Evolutionary conservation across 495 filamentous ascomycete genomes (phyloP).

Genomic region (Trichoderma reesei): DNA sequence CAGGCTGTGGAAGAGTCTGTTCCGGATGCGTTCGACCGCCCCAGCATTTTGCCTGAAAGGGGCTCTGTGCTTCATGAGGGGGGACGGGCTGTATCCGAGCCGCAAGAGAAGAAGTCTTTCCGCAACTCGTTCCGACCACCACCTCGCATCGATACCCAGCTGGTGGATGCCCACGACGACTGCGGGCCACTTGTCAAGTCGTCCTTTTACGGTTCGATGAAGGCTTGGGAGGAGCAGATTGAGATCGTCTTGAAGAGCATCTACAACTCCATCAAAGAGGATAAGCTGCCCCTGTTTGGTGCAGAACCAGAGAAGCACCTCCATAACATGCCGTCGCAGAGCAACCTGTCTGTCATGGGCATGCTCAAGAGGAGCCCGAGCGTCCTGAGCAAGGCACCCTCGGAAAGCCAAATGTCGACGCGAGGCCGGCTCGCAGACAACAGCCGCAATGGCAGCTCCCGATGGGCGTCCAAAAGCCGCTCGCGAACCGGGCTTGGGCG

Average conservation of each 20-base stretch:
- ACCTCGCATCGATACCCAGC: constrained; percentile 30
- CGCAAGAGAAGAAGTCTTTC: constrained; percentile 28
- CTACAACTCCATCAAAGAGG: constrained; percentile 77
- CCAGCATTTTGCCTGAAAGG: constrained; percentile 35
- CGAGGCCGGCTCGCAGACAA: constrained; percentile 62
- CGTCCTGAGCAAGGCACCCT: constrained; percentile 79
- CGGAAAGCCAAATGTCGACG: constrained; percentile 59
- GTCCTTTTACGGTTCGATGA: constrained; percentile 65
- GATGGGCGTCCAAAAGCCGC: constrained; percentile 78
- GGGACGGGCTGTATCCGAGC: constrained; percentile 28
- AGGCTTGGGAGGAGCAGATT: constrained; percentile 81
- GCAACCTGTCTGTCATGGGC: constrained; percentile 45
- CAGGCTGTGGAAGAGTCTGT: constrained; percentile 61
- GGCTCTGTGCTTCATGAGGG: constrained; percentile 21
- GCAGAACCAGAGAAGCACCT: constrained; percentile 32
- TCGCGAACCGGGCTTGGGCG: constrained; percentile 74
- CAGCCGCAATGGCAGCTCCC: constrained; percentile 46
- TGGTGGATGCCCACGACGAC: constrained; percentile 27
- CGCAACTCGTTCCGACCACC: constrained; percentile 39
- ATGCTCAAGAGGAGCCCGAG: constrained; percentile 80
- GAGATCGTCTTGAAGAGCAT: constrained; percentile 87
- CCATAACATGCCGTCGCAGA: constrained; percentile 33
- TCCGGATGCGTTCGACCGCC: constrained; percentile 54
- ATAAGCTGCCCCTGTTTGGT: constrained; percentile 75
- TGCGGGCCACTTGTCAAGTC: constrained; percentile 65